Base-by-base conservation (phyloP, 2,329 filamentous ascomycete species). In the Thielaviopsis euricoi region DNA sequence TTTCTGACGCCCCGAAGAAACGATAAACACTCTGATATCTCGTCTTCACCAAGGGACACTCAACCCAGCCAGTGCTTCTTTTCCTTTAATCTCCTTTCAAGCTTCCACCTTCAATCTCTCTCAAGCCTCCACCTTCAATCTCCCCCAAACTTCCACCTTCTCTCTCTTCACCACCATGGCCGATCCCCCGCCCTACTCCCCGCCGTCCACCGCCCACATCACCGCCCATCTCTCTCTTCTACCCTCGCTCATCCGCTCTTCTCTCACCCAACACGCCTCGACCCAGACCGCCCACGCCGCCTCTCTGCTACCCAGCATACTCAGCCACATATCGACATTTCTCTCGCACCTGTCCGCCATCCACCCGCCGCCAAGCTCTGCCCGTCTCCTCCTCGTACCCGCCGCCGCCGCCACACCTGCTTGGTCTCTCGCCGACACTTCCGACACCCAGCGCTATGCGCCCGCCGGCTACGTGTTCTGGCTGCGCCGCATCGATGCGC, bases 361-460 rank as follows among this genome's bases (percentile, higher is more conserved):
- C 49, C 63, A 69, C 2, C 64, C 64, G 0, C 63, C 67, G 0
- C 69, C 71, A 0, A 61, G 64, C 1, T 56, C 69, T 0, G 70
- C 74, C 1, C 71, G 76, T 53, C 68, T 77, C 51, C 71, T 70
- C 7, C 64, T 79, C 40, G 69, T 79, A 0, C 76, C 76, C 0
- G 71, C 64, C 1, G 63, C 64, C 4, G 72, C 71, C 3, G 70
- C 78, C 0, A 68, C 66, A 0, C 48, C 60, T 0, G 64, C 61
- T 1, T 74, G 73, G 71, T 58, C 49, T 17, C 65, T 72, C 23
- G 69, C 64, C 52, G 52, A 53, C 7, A n/a, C n/a, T n/a, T n/a
- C n/a, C n/a, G 52, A 53, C 19, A 25, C 37, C 23, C 15, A 37
- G 25, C 19, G n/a, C 5, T 22, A 53, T 19, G 52, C 37, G 22